Evolutionary conservation across 805 yeast species (phyloP).

Genomic region (Helenozyma baotianmanensis): DNA sequence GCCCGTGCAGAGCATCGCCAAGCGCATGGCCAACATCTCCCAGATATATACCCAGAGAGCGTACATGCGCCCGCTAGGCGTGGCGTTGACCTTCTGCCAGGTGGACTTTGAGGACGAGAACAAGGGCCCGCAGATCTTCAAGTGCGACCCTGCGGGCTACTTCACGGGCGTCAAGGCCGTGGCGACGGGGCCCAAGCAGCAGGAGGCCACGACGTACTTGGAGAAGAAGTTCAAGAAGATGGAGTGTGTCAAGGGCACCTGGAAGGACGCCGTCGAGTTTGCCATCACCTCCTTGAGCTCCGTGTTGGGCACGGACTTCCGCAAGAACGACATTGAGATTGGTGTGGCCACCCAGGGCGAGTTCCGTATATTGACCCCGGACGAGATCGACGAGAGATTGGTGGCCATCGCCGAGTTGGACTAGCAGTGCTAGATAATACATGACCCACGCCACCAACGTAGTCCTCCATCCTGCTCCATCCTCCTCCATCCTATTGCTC

Average conservation of each 20-base stretch:
- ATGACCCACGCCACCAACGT: too few species aligned
- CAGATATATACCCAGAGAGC: conserved; percentile 97
- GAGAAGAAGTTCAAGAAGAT: conserved; percentile 83
- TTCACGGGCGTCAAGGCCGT: conserved; percentile 87
- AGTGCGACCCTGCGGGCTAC: conserved; percentile 97
- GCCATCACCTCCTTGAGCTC: conserved; percentile 84
- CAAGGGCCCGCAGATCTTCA: conserved; percentile 82
- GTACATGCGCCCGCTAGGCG: conserved; percentile 97
- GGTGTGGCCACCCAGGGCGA: conserved; percentile 78
- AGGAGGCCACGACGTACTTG: conserved; percentile 83
- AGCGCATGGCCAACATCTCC: conserved; percentile 91
- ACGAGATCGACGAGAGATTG: conserved; percentile 91
- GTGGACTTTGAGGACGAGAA: conserved; percentile 71
- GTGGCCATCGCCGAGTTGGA: conserved; percentile 96
- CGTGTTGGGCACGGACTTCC: conserved; percentile 86
- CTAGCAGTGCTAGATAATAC: conserved; percentile 30
- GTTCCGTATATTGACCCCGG: conserved; percentile 70
- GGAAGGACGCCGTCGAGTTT: conserved; percentile 86
- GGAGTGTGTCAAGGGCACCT: conserved; percentile 67
- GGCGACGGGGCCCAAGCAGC: conserved; percentile 96
- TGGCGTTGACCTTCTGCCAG: conserved; percentile 81
- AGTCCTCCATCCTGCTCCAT: too few species aligned
- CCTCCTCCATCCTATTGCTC: too few species aligned
- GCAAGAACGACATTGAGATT: conserved; percentile 88
- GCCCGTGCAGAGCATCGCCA: conserved; percentile 90